Base-by-base conservation (phyloP, 495 filamentous ascomycete species). In the Penicillium ochrochloron region DNA sequence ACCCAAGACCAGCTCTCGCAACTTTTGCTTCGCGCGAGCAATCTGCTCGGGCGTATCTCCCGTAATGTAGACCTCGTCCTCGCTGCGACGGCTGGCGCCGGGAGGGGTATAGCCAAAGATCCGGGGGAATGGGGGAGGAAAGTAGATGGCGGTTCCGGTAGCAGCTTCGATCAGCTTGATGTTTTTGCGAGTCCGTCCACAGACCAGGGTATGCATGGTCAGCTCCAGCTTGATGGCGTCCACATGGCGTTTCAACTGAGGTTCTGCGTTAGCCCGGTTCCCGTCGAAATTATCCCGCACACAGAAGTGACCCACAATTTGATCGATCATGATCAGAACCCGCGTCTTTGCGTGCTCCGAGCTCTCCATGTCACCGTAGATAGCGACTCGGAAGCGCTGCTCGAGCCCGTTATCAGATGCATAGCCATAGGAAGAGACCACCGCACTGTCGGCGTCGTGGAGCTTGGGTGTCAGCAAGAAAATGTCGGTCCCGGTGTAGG, bases 261-360 rank as follows among this genome's bases (percentile, higher is more conserved):
- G 35, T 64, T 58, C 23, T 50, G 15, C 54, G 70, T 85, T 75
- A 82, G 76, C 37, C 64, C 54, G 60, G 37, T 14, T 42, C 15
- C 14, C 29, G 57, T 53, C 27, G 23, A 29, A 10, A 44, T 23
- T 23, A 44, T 27, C 33, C 25, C 53, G 8, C 52, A 42, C 59
- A 64, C 44, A 55, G 53, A 61, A n/a, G 62, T 42, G 57, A 81
- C 91, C 69, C 86, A 98, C 94, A 80, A 98, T 87, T 81, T 94
- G 90, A 73, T 99, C 95, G 71, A 99, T 97, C 83, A 97, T 92
- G 78, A 98, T 94, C 71, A 99, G 84, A 34, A 97, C 88, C 63
- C 94, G 84, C 1, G 93, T 97, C 84, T 98, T 98, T 62, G 96
- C 96, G 79, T 97, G 93, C 78, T 99, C 95, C 10, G 91, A 89